Base-by-base conservation (phyloP, 225 moss, liverwort and hornwort species). In the Physcomitrium patens region DNA sequence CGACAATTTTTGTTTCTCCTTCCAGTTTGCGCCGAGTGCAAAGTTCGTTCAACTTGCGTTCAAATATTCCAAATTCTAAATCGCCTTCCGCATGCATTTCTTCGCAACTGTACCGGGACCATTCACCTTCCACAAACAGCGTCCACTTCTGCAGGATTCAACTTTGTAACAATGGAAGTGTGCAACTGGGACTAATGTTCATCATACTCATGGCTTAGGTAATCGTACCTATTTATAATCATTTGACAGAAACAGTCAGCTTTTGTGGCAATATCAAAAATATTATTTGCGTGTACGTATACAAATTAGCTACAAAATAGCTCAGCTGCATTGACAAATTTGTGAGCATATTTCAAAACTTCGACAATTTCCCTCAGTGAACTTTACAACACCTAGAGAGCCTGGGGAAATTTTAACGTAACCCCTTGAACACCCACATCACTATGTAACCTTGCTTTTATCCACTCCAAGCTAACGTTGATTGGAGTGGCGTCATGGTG, bases 301-400 rank as follows among this genome's bases (percentile, higher is more conserved):
- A 28, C 62, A 61, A 45, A 69, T 76, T 64, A 69, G 77, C 77
- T 74, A 60, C 65, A 11, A 76, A 69, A 31, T 12, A 69, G 45
- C 72, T 76, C 65, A 68, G 62, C 72, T 71, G 75, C 65, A 69
- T 64, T 68, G 68, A 71, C 65, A 74, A 77, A 68, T 78, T 67
- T 70, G 73, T 60, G 63, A 78, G 65, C 53, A 78, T 23, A 77
- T 71, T 75, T 71, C 77, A 73, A 75, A 80, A 75, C 71, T 57
- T 67, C 27, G 47, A 53, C 70, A 67, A 76, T 42, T 60, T 71
- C 74, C 68, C 75, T 74, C 71, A 71, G 75, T 73, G 81, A 87
- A 81, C 76, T 87, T 76, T 81, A 84, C 81, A 81, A 76, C 83
- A 78, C 72, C 78, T 86, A 81, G 76, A 78, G 83, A 81, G 80